Base-by-base conservation (phyloP, 352 stramenopile genomes). In the Phytophthora kernoviae region DNA sequence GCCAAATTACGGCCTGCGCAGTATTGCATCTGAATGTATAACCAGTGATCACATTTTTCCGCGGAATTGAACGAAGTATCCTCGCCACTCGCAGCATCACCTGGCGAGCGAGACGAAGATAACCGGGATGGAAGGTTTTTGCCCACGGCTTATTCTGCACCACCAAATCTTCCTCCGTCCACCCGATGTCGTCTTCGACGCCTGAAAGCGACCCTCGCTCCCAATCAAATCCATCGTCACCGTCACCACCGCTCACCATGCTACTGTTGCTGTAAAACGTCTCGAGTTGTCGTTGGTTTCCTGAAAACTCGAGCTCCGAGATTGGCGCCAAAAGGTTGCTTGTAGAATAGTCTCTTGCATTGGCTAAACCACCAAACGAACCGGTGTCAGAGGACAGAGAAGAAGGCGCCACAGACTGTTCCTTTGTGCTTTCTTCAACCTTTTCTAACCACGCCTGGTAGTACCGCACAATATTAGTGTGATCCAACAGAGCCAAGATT, bases 21-120 rank as follows among this genome's bases (percentile, higher is more conserved):
- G 66, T 96, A 96, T 53, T 93, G 86, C 91, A 97, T 97, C 62
- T 97, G 89, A 45, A 97, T 97, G 59, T 95, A 97, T 47, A 97
- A 59, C 83, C 85, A 93, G 57, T 96, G 88, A 44, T 96, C 88
- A 58, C 81, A 92, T 27, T 74, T 78, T 46, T 91, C 78, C 15
- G 58, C 45, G 1, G 77, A 70, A 34, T 82, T 76, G 9, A 70
- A 74, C 0, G 78, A 81, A 11, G 78, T 72, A 49, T 91, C 77
- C 33, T 79, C 78, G 18, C 70, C 70, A 20, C 41, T 68, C 5
- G 43, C 54, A n/a, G 48, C 54, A 47, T 56, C 47, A 58, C 36
- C 48, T 27, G 53, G 58, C 4, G 60, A 60, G 22, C 17, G 43
- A 27, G 50, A 58, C 40, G 42, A 48, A 39, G 56, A 33, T 34